phyloP scores from a whole-genome alignment of 148 eudicot genomes.

The Linanthus parryae region DNA sequence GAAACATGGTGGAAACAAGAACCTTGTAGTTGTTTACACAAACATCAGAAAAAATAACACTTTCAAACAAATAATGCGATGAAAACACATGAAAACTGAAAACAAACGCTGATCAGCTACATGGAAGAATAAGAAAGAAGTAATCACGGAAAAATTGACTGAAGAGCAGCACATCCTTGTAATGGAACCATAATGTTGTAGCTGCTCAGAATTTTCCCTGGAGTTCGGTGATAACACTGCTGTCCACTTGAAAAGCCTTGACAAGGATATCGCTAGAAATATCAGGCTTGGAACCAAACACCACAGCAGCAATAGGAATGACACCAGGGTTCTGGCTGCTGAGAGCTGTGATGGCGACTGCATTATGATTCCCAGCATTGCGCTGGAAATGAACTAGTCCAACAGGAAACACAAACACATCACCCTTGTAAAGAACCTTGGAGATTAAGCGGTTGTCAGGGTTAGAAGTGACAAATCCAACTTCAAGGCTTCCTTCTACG shows the following conservation, averaged over 20 bases:
- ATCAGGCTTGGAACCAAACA: not conserved
- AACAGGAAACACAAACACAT: not conserved
- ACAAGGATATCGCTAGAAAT: conserved; percentile 2
- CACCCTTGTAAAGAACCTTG: not conserved
- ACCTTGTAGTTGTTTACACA: no score
- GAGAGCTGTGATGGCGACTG: not conserved
- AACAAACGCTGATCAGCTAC: no score
- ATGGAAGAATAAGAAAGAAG: no score
- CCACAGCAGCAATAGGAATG: not conserved
- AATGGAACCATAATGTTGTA: no score
- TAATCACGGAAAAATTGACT: no score
- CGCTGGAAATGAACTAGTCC: not conserved
- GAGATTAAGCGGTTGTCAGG: not conserved
- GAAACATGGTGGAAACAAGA: no score
- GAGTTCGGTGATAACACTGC: not conserved
- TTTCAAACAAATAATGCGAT: no score
- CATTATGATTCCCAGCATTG: not conserved
- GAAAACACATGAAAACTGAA: no score
- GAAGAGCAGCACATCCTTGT: no score
- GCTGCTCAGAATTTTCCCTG: conserved; percentile 1
- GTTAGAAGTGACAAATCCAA: not conserved
- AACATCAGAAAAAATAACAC: no score
- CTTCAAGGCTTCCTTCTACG: not conserved
- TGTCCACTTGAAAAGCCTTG: not conserved
- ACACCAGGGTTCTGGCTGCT: not conserved